Evolutionary conservation across 495 filamentous ascomycete genomes (phyloP).

Genomic region (Pyrenula aspistea): DNA sequence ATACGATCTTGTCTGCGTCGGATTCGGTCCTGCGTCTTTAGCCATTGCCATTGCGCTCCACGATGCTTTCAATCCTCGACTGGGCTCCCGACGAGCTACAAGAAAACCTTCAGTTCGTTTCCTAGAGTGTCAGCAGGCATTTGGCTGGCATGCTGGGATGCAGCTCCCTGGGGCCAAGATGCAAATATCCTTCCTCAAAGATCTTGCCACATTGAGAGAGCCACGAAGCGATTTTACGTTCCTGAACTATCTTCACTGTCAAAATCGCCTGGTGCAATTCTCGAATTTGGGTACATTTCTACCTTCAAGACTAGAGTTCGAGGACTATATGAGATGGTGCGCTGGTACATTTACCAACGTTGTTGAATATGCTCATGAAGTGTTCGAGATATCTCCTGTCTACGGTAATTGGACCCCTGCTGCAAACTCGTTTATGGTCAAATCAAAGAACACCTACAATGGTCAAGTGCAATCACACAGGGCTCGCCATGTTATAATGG

Average conservation of each 20-base stretch:
- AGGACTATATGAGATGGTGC: slow-evolving; percentile 93
- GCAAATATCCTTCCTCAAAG: slow-evolving; percentile 98
- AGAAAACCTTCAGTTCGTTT: slow-evolving; percentile 61
- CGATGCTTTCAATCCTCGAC: slow-evolving; percentile 41
- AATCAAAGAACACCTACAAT: slow-evolving; percentile 37
- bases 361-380: slow-evolving; percentile 69
- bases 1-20: slow-evolving; percentile 79
- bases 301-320: slow-evolving; percentile 77
- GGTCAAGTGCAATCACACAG: slow-evolving; percentile 38
- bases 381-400: slow-evolving; percentile 43
- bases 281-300: slow-evolving; percentile 83
- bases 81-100: slow-evolving; percentile 11
- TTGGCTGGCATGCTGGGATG: slow-evolving; percentile 94
- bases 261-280: slow-evolving; percentile 72
- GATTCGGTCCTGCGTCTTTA: slow-evolving; percentile 87
- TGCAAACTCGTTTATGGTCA: slow-evolving; percentile 36
- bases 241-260: slow-evolving; percentile 77
- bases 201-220: slow-evolving; percentile 78
- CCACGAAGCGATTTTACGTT: slow-evolving; percentile 91
- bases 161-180: slow-evolving; percentile 84
- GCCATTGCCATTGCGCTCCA: slow-evolving; percentile 86
- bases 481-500: slow-evolving; percentile 76
- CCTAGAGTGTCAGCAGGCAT: slow-evolving; percentile 71
- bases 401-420: slow-evolving; percentile 23
- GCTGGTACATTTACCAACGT: slow-evolving; percentile 66